Evolutionary conservation across 805 yeast species (phyloP), one percentile per base, ranked within the genome.

Genomic region (Zygotorulaspora sp.): DNA sequence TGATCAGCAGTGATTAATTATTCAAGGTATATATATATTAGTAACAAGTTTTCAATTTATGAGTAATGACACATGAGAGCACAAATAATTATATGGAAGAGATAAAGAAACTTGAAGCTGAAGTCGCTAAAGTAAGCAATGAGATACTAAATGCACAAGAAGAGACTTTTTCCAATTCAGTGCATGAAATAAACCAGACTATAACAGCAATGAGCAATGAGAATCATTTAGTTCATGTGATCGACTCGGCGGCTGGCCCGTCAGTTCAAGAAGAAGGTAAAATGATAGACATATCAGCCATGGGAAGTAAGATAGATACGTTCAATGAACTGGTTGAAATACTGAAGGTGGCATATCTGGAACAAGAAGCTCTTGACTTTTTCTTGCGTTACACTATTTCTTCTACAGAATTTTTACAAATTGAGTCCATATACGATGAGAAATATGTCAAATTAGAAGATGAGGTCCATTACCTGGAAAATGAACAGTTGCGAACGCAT

Each of bases 291-390:
- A 49, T 50, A 14, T 38, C 39, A 14, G 17, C 26, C 12, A 24
- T 58, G 9, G 33, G 41, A 4, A 43, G 29, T 1, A 52, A 46
- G 17, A 49, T 58, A 18, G 32, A 33, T 10, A 50, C 54, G 8
- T 47, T 53, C 9, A 47, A 50, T 19, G 30, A 48, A 22, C 33
- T 58, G n/a, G 43, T 55, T 8, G 50, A 49, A 13, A 31, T 48
- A 5, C 32, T 60, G 19, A 53, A 49, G 23, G 28, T 44, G 28
- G 44, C 53, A 11, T 57, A 60, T 44, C 38, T 60, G 34, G 61
- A 60, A 36, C 58, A 57, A 38, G 65, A 60, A 30, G 47, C 60
- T 0, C 36, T 60, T 16, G 65, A 60, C 35, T 50, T 52, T 36
- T 59, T 59, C 35, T 41, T 59, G 23, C 47, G 64, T 16, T 50